phyloP scores from a whole-genome alignment of 2,329 filamentous ascomycete species.

The Talaromyces amestolkiae region DNA sequence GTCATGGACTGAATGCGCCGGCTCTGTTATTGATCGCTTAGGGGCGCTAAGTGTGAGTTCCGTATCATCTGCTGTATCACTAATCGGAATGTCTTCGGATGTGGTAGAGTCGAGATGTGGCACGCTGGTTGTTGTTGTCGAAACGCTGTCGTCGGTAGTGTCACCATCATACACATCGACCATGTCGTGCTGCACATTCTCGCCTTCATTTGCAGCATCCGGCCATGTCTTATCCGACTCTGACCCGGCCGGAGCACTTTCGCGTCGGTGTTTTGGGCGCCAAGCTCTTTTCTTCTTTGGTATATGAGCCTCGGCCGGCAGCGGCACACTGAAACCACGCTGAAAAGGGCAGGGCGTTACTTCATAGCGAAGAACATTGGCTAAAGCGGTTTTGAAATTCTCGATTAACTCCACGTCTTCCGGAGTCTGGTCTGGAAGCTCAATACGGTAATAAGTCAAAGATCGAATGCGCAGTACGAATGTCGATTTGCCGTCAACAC shows the following conservation, averaged over 20 bases:
- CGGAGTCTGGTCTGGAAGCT: conserved; percentile 66
- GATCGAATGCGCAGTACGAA: conserved; percentile 84
- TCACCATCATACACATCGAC: conserved; percentile 35
- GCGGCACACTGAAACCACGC: conserved; percentile 69
- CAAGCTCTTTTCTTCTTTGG: conserved; percentile 68
- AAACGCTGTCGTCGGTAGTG: conserved; percentile 32
- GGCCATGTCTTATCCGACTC: conserved; percentile 21
- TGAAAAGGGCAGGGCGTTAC: conserved; percentile 84
- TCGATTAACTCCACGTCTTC: conserved; percentile 64
- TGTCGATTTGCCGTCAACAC: conserved; percentile 76
- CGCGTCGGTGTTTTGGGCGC: conserved; percentile 58
- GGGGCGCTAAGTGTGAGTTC: conserved; percentile 19
- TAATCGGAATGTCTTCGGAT: conserved; percentile 22
- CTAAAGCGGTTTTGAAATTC: conserved; percentile 67
- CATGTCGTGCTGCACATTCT: conserved; percentile 28
- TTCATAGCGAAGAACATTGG: conserved; percentile 76
- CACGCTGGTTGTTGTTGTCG: conserved; percentile 25
- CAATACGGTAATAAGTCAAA: conserved; percentile 86
- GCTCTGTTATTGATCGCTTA: conserved; percentile 30
- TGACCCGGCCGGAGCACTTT: conserved; percentile 26
- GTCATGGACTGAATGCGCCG: conserved; percentile 34
- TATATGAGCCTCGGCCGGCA: conserved; percentile 66
- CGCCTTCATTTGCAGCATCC: conserved; percentile 20
- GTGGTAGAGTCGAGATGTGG: background rate
- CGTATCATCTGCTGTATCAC: conserved; percentile 17